Evolutionary conservation across 129 eudicot species (phyloP).

Genomic region (Helianthus annuus): HanXRQr2.0-SUNRISE NC_035440.2:104218003-104218502

Average conservation of each 20-base stretch:
- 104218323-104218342: conserved; percentile 62
- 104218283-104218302: conserved; percentile 50
- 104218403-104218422: conserved; percentile 36
- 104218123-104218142: conserved; percentile 72
- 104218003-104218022: conserved; percentile 72
- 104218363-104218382: conserved; percentile 35
- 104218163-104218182: conserved; percentile 60
- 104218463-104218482: neutral
- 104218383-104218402: conserved; percentile 59
- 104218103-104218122: conserved; percentile 59
- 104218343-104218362: conserved; percentile 65
- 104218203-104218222: conserved; percentile 12
- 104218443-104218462: neutral
- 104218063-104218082: conserved; percentile 64
- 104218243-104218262: conserved; percentile 32
- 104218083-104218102: conserved; percentile 46
- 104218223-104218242: conserved; percentile 9
- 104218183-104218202: conserved; percentile 50
- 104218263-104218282: conserved; percentile 60
- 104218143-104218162: conserved; percentile 55
- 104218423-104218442: neutral
- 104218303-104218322: conserved; percentile 58
- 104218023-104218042: conserved; percentile 66
- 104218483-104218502: too few species aligned
- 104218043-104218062: conserved; percentile 47